Base-by-base conservation (phyloP, 495 filamentous ascomycete genomes). In the Penicillium coffeae region DNA sequence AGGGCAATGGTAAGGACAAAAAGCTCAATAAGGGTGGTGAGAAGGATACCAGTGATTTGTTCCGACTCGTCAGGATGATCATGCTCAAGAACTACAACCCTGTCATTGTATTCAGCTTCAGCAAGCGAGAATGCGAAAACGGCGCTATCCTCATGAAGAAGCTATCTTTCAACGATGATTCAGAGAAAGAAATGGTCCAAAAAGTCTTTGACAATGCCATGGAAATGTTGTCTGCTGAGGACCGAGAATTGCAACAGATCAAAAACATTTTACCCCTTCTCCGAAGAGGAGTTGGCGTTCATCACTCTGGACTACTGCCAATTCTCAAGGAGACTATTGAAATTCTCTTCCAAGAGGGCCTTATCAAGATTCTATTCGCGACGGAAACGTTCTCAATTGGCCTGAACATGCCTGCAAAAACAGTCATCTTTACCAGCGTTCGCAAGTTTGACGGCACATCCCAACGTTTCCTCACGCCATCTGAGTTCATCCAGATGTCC, bases 361-460 rank as follows among this genome's bases (percentile, higher is more conserved):
- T 98, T 42, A 95, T 98, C 70, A 98, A 98, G 63, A 93, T 96
- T 21, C 75, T 98, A 0, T 98, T 98, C 56, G 93, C 93, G 0
- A 98, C 93, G 8, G 93, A 98, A 65, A 98, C 93, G 0, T 98
- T 98, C 72, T 98, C 93, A 12, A 96, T 97, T 58, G 93, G 93
- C 42, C 72, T 98, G 35, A 98, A 98, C 74, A 98, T 98, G 93
- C 93, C 93, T 54, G 93, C 94, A 21, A 96, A 96, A 70, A 98
- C 93, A 6, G 93, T 98, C 13, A 91, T 98, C 35, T 98, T 98
- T 67, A 97, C 94, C 0, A 90, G 85, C 59, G 90, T 98, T 15
- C 84, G 86, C 5, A 98, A 98, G 63, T 98, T 87, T 54, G 93
- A 98, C 64, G 93, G 93, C 21, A 79, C 80, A n/a, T 74, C 77